A percentile compares a stretch with the other conserved stretches of the same genome.
Evolutionary conservation across 2,329 filamentous ascomycete genomes (phyloP).

Genomic region (Fusarium sambucinum): DNA sequence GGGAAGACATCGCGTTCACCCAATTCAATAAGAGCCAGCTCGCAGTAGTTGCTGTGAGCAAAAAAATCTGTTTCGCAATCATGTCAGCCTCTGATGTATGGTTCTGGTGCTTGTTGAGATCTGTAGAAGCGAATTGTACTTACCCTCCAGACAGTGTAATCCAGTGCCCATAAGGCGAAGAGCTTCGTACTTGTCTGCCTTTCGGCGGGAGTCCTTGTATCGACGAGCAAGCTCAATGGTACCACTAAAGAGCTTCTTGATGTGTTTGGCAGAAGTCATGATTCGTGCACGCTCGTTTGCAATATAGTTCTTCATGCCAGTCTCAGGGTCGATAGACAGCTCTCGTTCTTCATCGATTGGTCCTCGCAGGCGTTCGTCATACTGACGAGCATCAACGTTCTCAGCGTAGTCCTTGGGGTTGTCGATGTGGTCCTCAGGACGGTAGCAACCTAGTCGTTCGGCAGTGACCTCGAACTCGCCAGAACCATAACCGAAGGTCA

Average conservation of each 20-base stretch:
- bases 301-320: conserved; percentile 94
- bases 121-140: conserved; percentile 25
- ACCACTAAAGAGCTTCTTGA: conserved; percentile 77
- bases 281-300: conserved; percentile 83
- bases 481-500: conserved; percentile 88
- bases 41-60: conserved; percentile 93
- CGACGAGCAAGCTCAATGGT: conserved; percentile 84
- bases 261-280: conserved; percentile 82
- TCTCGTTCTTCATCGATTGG: conserved; percentile 84
- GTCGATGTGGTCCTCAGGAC: conserved; percentile 80
- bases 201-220: conserved; percentile 69
- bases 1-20: conserved; percentile 86
- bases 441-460: conserved; percentile 84
- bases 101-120: neutral
- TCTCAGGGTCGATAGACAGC: conserved; percentile 79
- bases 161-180: conserved; percentile 88
- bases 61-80: conserved; percentile 73
- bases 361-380: conserved; percentile 83
- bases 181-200: conserved; percentile 86
- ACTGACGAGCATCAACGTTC: conserved; percentile 85
- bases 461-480: conserved; percentile 87
- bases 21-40: conserved; percentile 88
- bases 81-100: conserved; percentile 22
- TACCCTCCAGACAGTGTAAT: conserved; percentile 86
- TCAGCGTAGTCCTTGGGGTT: conserved; percentile 92